phyloP scores from a whole-genome alignment of 2,329 filamentous ascomycete species.

The Pseudogymnoascus sp. region DNA sequence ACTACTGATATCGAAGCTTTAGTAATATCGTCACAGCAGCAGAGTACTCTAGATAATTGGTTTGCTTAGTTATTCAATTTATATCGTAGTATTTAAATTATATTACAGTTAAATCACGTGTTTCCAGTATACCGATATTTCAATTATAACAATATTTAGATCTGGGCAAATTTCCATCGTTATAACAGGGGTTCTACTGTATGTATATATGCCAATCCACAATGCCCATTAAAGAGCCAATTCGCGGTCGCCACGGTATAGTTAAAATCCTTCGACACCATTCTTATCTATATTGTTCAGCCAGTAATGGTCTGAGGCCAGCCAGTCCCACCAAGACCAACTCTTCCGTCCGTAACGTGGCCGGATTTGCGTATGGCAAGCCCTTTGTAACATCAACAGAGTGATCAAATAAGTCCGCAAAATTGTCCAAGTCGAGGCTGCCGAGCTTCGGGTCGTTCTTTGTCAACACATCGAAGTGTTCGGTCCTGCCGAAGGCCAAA shows the following conservation, averaged over 20 bases:
- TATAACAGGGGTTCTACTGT: not conserved
- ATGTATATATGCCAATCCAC: not conserved
- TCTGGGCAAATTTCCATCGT: too few species aligned
- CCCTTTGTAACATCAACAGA: constrained; percentile 60
- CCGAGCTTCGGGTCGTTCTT: constrained; percentile 51
- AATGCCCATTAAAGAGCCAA: not conserved
- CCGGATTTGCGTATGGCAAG: not conserved
- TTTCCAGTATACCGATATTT: too few species aligned
- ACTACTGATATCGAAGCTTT: too few species aligned
- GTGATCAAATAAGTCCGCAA: constrained; percentile 67
- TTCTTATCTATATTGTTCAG: not conserved
- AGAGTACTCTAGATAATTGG: too few species aligned
- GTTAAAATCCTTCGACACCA: not conserved
- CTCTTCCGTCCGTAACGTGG: not conserved
- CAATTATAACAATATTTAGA: too few species aligned
- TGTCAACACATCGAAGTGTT: constrained; percentile 69
- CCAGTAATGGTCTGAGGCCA: constrained; percentile 3
- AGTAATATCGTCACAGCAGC: too few species aligned
- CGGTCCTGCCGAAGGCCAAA: constrained; percentile 72
- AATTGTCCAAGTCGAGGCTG: constrained; percentile 48
- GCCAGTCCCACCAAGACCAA: not conserved
- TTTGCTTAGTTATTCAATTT: too few species aligned
- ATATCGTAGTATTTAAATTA: too few species aligned
- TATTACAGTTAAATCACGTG: too few species aligned
- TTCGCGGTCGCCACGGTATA: not conserved